Base-by-base conservation (phyloP, 495 filamentous ascomycete genomes). In the Amorphotheca resinae region DNA sequence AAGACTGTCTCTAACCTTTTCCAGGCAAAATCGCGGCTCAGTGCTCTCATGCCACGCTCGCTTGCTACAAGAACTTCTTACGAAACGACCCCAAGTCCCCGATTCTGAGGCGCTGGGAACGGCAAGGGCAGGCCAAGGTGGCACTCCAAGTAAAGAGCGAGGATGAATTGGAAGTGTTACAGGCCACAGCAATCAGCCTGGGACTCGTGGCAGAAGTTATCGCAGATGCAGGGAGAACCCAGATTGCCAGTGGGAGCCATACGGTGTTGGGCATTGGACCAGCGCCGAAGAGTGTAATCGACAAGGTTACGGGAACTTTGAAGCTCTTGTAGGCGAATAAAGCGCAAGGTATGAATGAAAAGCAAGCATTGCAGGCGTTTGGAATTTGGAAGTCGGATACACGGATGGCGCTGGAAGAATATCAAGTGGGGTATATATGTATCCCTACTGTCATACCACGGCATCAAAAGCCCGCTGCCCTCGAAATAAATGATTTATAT, bases 21-120 rank as follows among this genome's bases (percentile, higher is more conserved):
- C 37, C 8, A 94, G 91, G 91, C 48, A 98, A 98, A 73, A 96
- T 96, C 54, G 93, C 84, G 41, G 91, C 91, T 5, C 93, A 98
- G 69, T 84, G 79, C 62, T 81, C 81, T n/a, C 91, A 98, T 62
- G 91, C 91, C 7, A 94, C 91, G 1, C 77, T 98, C 31, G 88
- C 89, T 23, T 95, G 87, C 73, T 98, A 95, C 77, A 95, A 93
- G 65, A 68, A 76, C 28, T 64, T 74, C 44, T 62, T 68, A n/a
- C 64, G 72, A 35, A 60, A 78, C 6, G 23, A 32, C 14, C 55
- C 60, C 15, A 56, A 63, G 21, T 68, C 72, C 11, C 66, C 73
- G 17, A 67, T 95, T n/a, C 74, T 98, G 11, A 67, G 66, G 36
- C 78, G 76, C 39, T 98, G 91, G 91, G 91, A 96, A 64, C 63